Conservation (phyloP, 306 rosid species). For the Canavalia ensiformis region DNA sequence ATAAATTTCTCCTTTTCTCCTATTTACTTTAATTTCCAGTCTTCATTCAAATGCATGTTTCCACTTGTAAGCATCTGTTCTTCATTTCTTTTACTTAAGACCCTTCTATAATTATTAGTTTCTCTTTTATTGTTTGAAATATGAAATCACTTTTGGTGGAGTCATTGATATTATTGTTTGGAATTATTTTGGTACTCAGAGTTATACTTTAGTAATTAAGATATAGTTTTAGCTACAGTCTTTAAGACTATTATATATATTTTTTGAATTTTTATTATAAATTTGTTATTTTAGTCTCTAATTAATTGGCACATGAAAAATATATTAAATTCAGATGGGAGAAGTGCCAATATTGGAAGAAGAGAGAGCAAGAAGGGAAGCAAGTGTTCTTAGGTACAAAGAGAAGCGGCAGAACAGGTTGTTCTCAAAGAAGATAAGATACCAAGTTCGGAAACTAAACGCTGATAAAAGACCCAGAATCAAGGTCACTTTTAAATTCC, state of each 20-base stretch:
- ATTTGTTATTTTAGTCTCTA: too few species aligned
- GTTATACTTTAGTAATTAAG: not conserved
- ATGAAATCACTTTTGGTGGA: not conserved
- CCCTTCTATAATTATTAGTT: not conserved
- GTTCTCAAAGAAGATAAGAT: slow-evolving; percentile 95
- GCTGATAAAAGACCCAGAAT: slow-evolving; percentile 92
- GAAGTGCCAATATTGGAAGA: slow-evolving; percentile 83
- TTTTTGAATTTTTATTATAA: too few species aligned
- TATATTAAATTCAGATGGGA: slow-evolving; percentile 62
- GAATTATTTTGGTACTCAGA: not conserved
- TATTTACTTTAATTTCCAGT: not conserved
- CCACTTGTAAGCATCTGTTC: not conserved
- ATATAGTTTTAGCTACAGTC: not conserved
- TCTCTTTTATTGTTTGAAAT: not conserved
- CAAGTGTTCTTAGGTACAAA: slow-evolving; percentile 84
- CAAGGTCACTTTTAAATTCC: slow-evolving; percentile 61
- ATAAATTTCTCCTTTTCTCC: not conserved
- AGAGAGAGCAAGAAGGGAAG: slow-evolving; percentile 77
- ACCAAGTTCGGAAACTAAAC: slow-evolving; percentile 86
- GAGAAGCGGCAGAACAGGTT: slow-evolving; percentile 82
- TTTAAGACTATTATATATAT: not conserved
- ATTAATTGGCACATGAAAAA: too few species aligned
- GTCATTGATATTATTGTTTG: not conserved
- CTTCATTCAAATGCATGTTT: not conserved
- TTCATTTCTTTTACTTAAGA: not conserved